Percentiles rank a stretch among this genome's conserved stretches.
These are phyloP conservation scores for Coniochaeta prunicola DNA, from an alignment of 2,329 filamentous ascomycete genomes.

Conservation along the genomic window DNA sequence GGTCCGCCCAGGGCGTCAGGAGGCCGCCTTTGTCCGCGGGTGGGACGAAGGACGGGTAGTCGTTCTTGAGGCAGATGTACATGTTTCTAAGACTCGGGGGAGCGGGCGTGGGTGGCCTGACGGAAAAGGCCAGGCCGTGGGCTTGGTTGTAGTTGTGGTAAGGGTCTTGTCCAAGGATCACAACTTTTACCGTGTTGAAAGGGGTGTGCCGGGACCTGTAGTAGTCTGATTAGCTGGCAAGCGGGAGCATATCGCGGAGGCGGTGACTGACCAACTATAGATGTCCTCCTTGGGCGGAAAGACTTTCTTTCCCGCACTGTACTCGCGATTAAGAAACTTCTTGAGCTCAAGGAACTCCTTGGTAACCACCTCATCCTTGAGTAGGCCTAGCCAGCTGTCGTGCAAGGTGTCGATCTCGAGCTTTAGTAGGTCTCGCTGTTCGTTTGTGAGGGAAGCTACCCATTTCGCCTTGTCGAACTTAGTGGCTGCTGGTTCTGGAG, in stretches of 20 bases:
- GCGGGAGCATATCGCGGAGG: background rate
- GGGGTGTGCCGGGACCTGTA: slow-evolving; percentile 91
- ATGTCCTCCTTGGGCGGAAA: slow-evolving; percentile 86
- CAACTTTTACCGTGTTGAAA: slow-evolving; percentile 79
- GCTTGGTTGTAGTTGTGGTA: slow-evolving; percentile 96
- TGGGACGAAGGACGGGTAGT: slow-evolving; percentile 70
- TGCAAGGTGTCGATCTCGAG: slow-evolving; percentile 90
- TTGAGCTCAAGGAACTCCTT: slow-evolving; percentile 84
- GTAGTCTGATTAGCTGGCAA: background rate
- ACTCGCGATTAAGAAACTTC: slow-evolving; percentile 75
- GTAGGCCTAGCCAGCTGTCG: slow-evolving; percentile 80
- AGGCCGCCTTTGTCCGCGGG: slow-evolving; percentile 76
- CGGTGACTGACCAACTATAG: slow-evolving; percentile 75
- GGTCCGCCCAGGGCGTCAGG: slow-evolving; percentile 88
- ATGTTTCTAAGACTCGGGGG: slow-evolving; percentile 92
- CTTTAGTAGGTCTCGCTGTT: slow-evolving; percentile 75
- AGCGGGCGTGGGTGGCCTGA: slow-evolving; percentile 78
- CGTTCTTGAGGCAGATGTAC: slow-evolving; percentile 78
- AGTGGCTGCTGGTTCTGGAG: slow-evolving; percentile 17
- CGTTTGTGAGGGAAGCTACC: slow-evolving; percentile 69
- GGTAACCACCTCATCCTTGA: slow-evolving; percentile 78
- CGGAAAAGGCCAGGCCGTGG: slow-evolving; percentile 92
- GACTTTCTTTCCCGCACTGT: slow-evolving; percentile 64
- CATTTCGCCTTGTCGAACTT: slow-evolving; percentile 88
- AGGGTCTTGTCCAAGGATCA: slow-evolving; percentile 92